Evolutionary conservation across 2,329 filamentous ascomycete genomes (phyloP), one percentile per base, ranked within the genome.

Genomic region (Esteya vermicola): DNA sequence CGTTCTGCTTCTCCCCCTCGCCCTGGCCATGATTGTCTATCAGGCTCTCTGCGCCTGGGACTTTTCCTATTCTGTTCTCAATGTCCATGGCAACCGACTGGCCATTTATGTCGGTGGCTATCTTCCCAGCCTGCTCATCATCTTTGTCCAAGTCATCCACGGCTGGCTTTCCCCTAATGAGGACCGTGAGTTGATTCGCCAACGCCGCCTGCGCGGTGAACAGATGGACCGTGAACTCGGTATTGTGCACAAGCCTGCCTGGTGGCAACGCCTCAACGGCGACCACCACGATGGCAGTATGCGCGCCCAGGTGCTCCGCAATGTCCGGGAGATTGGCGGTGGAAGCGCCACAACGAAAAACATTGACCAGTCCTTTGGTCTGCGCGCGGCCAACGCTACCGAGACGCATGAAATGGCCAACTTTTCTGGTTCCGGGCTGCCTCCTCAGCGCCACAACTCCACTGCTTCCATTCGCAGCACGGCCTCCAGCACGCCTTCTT

Each of bases 141-240:
- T 82, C 33, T 48, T 67, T 19, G 56, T 74, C 28, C 68, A 78
- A 45, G 55, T 65, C 43, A 40, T 64, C 5, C 67, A 67, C 30
- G 81, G 79, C 12, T 75, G 71, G 49, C 46, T 68, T n/a, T 69
- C 72, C 23, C 68, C 73, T 18, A 86, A 86, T 48, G 81, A 86
- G 56, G 81, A 86, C 52, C 66, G 65, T 42, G 65, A 76, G 39
- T 65, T 85, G n/a, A 70, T 81, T 26, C 62, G 67, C 23, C 76
- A 81, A 55, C 68, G 81, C 37, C 67, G 70, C 4, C 56, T 63
- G 26, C 70, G 78, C 9, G 75, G 72, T 7, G 60, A 62, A 4
- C 57, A 62, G 20, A 56, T 69, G 16, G 75, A 84, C 51, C 64
- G 62, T 6, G 74, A 79, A 39, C 65, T 84, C 9, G 76, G 77